Evolutionary conservation across 164 flowering plant species (phyloP).

Genomic region (Sedum album): DNA sequence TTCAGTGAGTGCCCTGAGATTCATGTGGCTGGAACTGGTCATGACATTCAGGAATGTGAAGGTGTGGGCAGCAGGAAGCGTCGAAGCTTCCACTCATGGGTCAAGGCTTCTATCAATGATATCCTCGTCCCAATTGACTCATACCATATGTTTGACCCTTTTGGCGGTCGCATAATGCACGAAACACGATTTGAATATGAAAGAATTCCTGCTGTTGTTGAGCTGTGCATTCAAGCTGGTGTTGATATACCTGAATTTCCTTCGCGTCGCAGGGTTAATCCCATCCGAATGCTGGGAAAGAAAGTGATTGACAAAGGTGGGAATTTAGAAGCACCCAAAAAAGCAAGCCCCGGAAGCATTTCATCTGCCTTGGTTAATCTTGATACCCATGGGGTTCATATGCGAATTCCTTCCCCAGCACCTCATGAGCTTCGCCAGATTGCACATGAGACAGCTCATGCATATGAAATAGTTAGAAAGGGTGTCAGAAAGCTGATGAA

Average conservation of each 20-base stretch:
- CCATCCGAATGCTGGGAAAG: conserved; percentile 75
- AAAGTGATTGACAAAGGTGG: conserved; percentile 78
- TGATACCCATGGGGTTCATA: conserved; percentile 45
- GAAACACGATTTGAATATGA: conserved; percentile 76
- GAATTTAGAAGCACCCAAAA: conserved; percentile 48
- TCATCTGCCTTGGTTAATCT: conserved; percentile 35
- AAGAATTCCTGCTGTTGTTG: conserved; percentile 87
- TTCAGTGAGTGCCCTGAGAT: conserved; percentile 74
- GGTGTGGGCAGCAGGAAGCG: conserved; percentile 44
- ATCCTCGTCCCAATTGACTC: conserved; percentile 76
- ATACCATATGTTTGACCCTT: conserved; percentile 89
- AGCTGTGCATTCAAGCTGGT: conserved; percentile 95
- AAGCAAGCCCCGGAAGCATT: conserved; percentile 19
- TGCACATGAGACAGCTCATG: conserved; percentile 63
- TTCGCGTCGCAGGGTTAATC: conserved; percentile 66
- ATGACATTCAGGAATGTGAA: conserved; percentile 56
- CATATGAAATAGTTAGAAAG: conserved; percentile 53
- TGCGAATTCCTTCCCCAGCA: conserved; percentile 33
- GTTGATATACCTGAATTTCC: conserved; percentile 80
- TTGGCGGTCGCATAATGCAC: conserved; percentile 77
- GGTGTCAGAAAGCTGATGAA: conserved; percentile 65
- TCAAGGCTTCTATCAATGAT: conserved; percentile 77
- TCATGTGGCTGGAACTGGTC: conserved; percentile 66
- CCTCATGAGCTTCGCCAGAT: conserved; percentile 32
- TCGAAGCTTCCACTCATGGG: conserved; percentile 64